Evolutionary conservation across 1,284 basidiomycete genomes (phyloP).

Genomic region (Golubevia sp.): DNA sequence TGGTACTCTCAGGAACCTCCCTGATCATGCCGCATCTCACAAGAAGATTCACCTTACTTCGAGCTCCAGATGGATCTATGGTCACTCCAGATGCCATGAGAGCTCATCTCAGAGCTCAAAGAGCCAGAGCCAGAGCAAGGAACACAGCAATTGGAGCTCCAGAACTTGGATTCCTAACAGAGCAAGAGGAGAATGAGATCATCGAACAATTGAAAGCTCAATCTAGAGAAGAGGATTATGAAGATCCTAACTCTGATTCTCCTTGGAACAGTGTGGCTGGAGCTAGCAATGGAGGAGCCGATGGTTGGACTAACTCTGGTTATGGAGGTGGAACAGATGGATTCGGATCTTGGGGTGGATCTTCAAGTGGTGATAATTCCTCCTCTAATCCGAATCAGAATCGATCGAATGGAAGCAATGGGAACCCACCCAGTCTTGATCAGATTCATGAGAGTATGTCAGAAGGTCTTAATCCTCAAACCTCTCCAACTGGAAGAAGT

Average conservation of each 20-base stretch:
- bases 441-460: neutral
- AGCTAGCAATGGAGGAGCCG: neutral
- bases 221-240: constrained; percentile 18
- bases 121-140: constrained; percentile 37
- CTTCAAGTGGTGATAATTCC: neutral
- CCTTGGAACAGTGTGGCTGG: constrained; percentile 5
- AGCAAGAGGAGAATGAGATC: constrained; percentile 52
- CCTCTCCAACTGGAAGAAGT: constrained; percentile 9
- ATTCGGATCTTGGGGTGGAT: constrained; percentile 29
- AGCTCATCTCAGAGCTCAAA: constrained; percentile 41
- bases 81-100: constrained; percentile 52
- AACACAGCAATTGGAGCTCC: constrained; percentile 7
- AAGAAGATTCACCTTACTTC: constrained; percentile 41
- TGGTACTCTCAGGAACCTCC: constrained; percentile 21
- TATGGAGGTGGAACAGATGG: constrained; percentile 12
- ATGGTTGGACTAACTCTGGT: neutral
- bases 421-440: too few relatives aligned
- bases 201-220: constrained; percentile 40
- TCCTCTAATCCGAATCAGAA: neutral
- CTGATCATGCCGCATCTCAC: constrained; percentile 55
- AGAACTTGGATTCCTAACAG: constrained; percentile 28
- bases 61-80: constrained; percentile 41
- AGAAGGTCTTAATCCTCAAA: neutral
- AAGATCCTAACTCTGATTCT: constrained; percentile 8
- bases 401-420: neutral